Percentiles rank a stretch among this genome's conserved stretches.
phyloP scores from a whole-genome alignment of 2,329 filamentous ascomycete species.

The Verticillium longisporum region DNA sequence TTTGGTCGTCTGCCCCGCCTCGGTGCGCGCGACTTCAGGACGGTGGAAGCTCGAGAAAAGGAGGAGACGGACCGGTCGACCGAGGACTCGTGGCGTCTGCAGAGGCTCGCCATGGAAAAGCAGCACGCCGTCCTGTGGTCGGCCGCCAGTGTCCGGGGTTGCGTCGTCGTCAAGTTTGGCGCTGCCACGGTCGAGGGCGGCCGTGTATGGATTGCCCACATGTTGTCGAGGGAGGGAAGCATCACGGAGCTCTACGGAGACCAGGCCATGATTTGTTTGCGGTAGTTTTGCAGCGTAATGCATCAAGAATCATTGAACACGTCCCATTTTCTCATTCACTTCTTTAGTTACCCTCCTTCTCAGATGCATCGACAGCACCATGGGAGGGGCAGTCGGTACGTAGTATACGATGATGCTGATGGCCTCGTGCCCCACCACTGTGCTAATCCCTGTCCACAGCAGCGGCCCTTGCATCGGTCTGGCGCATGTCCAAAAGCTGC shows the following conservation, averaged over 20 bases:
- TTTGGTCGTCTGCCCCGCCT: constrained; percentile 75
- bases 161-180: constrained; percentile 87
- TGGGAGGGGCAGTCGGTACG: background rate
- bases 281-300: constrained; percentile 21
- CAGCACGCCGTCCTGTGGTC: constrained; percentile 68
- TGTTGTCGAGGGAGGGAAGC: constrained; percentile 70
- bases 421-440: constrained; percentile 23
- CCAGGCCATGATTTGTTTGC: constrained; percentile 70
- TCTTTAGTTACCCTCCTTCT: too few species aligned
- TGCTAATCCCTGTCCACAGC: background rate
- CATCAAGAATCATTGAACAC: too few species aligned
- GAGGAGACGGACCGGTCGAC: constrained; percentile 28
- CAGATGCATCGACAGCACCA: background rate
- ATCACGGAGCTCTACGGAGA: constrained; percentile 69
- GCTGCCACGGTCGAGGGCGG: constrained; percentile 75
- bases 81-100: constrained; percentile 45
- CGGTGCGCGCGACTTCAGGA: constrained; percentile 71
- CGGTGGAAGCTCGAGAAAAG: constrained; percentile 38
- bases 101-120: constrained; percentile 52
- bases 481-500: background rate
- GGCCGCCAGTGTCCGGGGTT: constrained; percentile 71
- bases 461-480: background rate
- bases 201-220: constrained; percentile 68
- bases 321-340: too few species aligned
- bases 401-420: constrained; percentile 11